Conservation (phyloP, 2,329 filamentous ascomycete genomes). For the Penicillium decumbens region DNA sequence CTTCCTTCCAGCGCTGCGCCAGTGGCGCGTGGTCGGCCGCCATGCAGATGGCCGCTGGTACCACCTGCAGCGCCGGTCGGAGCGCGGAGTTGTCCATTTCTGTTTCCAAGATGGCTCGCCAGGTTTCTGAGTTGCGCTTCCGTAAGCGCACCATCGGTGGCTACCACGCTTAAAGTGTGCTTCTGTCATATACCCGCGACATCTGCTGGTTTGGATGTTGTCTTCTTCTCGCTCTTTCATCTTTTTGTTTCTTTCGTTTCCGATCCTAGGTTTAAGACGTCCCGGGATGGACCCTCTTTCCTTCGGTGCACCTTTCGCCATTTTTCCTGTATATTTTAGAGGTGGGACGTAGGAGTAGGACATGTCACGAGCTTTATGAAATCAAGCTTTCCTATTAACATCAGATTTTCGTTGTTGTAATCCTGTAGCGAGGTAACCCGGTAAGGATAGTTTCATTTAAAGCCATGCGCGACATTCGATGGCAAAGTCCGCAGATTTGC, state of each 20-base stretch:
- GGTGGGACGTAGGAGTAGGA: constrained; percentile 3
- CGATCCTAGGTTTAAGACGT: constrained; percentile 1
- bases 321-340: constrained; percentile 20
- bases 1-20: constrained; percentile 60
- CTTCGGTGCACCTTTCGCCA: constrained; percentile 8
- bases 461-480: neutral
- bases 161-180: constrained; percentile 21
- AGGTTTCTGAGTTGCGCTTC: constrained; percentile 28
- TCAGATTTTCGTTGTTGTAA: neutral
- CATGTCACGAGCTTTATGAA: constrained; percentile 2
- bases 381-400: neutral
- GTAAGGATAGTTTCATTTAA: neutral
- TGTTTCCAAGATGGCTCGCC: constrained; percentile 24
- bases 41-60: constrained; percentile 52
- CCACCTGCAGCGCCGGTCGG: constrained; percentile 46
- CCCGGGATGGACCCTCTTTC: constrained; percentile 7
- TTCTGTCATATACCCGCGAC: neutral
- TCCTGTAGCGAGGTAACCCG: neutral
- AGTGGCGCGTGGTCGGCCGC: constrained; percentile 52
- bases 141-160: constrained; percentile 23
- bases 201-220: constrained; percentile 19
- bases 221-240: neutral
- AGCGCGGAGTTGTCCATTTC: constrained; percentile 24
- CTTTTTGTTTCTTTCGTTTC: constrained; percentile 11
- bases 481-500: neutral